Evolutionary conservation across 176 grass and related monocot genomes (phyloP).

Genomic region (Oryza meridionalis): DNA sequence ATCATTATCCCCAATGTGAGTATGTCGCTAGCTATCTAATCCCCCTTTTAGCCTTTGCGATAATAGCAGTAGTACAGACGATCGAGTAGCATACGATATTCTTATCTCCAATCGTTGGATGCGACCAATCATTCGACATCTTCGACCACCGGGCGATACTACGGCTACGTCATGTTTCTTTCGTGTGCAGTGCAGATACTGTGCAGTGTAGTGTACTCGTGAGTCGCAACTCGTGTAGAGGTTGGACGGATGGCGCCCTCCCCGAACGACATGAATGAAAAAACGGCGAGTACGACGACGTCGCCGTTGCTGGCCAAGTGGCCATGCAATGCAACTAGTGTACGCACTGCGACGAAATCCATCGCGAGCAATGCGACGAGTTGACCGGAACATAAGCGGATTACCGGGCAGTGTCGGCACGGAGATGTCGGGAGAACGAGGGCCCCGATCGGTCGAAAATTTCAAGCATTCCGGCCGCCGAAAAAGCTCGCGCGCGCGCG

Average conservation of each 20-base stretch:
- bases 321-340: not conserved
- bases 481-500: not conserved
- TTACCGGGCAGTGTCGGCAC: too few relatives aligned
- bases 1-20: conserved; percentile 17
- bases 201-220: not conserved
- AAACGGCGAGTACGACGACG: not conserved
- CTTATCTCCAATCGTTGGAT: conserved; percentile 4
- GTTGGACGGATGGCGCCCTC: too few relatives aligned
- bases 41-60: not conserved
- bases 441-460: not conserved
- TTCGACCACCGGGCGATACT: not conserved
- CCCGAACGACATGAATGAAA: not conserved
- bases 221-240: too few relatives aligned
- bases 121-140: not conserved
- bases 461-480: conserved; percentile 36
- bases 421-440: not conserved
- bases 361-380: not conserved
- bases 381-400: too few relatives aligned
- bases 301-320: not conserved
- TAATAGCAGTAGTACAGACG: too few relatives aligned
- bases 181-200: not conserved
- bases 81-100: not conserved
- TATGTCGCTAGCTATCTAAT: not conserved
- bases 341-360: too few relatives aligned
- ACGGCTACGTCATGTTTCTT: not conserved